A percentile compares a stretch with the other conserved stretches of the same genome.
phyloP scores from a whole-genome alignment of 2,329 filamentous ascomycete species.

The Sporothrix phasma region DNA sequence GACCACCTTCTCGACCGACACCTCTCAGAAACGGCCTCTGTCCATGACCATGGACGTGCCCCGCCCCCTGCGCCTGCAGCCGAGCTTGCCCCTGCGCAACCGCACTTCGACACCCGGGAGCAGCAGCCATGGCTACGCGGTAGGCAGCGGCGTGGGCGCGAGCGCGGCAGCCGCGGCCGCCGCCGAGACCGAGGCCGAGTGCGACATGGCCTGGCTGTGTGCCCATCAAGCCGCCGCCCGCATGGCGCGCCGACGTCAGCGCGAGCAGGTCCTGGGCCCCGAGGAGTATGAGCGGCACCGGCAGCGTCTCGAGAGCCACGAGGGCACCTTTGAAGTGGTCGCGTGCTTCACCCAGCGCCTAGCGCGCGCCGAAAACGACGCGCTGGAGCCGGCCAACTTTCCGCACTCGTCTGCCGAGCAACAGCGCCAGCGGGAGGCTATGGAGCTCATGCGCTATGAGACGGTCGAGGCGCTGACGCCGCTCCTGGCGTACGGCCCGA shows the following conservation, averaged over 20 bases:
- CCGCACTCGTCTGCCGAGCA: slow-evolving; percentile 11
- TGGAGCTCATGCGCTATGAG: slow-evolving; percentile 14
- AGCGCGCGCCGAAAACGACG: slow-evolving; percentile 16
- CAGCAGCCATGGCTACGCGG: neutral
- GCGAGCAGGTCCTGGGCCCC: neutral
- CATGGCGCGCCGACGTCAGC: slow-evolving; percentile 13
- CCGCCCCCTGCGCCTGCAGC: slow-evolving; percentile 12
- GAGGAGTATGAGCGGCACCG: neutral
- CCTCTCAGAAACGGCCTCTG: neutral
- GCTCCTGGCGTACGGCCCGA: slow-evolving; percentile 13
- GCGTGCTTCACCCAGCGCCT: slow-evolving; percentile 13
- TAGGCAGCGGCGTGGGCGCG: neutral
- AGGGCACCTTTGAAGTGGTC: slow-evolving; percentile 15
- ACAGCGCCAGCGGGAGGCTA: neutral
- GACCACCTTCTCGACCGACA: neutral
- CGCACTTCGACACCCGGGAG: neutral
- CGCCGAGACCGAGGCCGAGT: neutral
- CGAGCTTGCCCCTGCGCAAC: neutral
- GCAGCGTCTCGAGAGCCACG: slow-evolving; percentile 10
- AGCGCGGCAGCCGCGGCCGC: too few species aligned
- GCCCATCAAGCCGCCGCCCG: slow-evolving; percentile 11
- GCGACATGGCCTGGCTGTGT: slow-evolving; percentile 3
- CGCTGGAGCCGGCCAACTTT: slow-evolving; percentile 10
- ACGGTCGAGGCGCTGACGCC: slow-evolving; percentile 15
- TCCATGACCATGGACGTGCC: slow-evolving; percentile 1